Base-by-base conservation (phyloP, 2,329 filamentous ascomycete genomes). In the Cladosporium oxysporum region DNA sequence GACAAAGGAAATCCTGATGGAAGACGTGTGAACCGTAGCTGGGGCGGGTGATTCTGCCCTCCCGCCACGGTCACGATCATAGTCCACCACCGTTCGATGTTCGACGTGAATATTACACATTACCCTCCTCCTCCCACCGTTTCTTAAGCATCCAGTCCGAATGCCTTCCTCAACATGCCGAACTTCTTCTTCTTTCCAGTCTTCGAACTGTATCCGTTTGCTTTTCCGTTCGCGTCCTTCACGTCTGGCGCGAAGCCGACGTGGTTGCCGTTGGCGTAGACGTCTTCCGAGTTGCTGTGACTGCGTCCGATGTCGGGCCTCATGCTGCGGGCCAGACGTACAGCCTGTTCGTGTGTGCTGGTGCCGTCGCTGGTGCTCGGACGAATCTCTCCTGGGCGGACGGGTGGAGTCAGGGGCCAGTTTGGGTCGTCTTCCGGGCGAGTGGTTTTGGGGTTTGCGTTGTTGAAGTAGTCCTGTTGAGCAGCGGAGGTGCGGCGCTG, bases 121-220 rank as follows among this genome's bases (percentile, higher is more conserved):
- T 62, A 66, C 31, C 21, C 8, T 12, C 12, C 8, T 12, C 12
- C 50, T 57, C 28, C 35, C 37, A 8, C 21, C 35, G 10, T 33
- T 21, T 6, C 14, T 18, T 55, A 87, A 72, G 86, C 84, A 73
- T 85, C 78, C 59, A 88, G 75, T 58, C 83, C 81, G 77, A 92
- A 90, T 76, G 90, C 89, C 75, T 83, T 86, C 75, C 90, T 86
- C 74, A 92, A 77, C 64, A 82, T 79, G 50, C 84, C 83, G 76
- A 92, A 91, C 77, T 89, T 90, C 83, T 91, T 91, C 79, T 84
- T 85, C 76, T 81, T 83, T 55, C 77, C 74, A 6, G 76, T 77
- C 61, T 76, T 68, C 16, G 75, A 70, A 50, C 77, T 74, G 35
- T 76, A 73, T 2, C 75, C 72, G 26, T 77, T 73, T 5, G 21